Evolutionary conservation across 257 asterid genomes (phyloP).

Genomic region (Capsicum rhomboideum): DNA sequence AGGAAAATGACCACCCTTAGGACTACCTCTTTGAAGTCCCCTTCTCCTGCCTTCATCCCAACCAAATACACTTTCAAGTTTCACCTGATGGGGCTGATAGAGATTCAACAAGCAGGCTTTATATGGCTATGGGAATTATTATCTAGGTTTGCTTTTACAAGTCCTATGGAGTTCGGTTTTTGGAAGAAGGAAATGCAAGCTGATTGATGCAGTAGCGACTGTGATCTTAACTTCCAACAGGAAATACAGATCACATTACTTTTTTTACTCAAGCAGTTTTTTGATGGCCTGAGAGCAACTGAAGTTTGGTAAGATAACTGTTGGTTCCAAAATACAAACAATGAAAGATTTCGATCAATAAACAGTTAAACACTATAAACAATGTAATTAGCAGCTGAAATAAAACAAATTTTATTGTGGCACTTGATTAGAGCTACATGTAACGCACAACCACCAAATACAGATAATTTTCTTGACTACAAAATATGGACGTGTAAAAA

Average conservation of each 20-base stretch:
- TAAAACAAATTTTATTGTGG: background rate
- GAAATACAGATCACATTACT: background rate
- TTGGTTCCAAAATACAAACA: background rate
- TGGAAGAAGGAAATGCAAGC: background rate
- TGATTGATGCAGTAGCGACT: background rate
- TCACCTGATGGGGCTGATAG: background rate
- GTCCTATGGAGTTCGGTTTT: background rate
- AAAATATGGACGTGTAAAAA: background rate
- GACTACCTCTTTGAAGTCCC: background rate
- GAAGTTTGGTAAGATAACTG: background rate
- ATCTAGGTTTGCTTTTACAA: background rate
- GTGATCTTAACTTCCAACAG: background rate
- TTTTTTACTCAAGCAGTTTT: background rate
- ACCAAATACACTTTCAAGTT: background rate
- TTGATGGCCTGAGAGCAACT: background rate
- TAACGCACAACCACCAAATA: background rate
- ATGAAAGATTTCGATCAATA: background rate
- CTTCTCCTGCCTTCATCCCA: background rate
- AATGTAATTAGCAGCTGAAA: background rate
- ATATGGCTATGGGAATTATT: background rate
- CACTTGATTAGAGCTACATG: background rate
- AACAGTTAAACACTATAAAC: background rate
- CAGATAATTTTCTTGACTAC: background rate
- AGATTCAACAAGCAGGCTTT: background rate
- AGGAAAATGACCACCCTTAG: background rate